These are phyloP conservation scores for Phymatotrichopsis omnivora DNA, from an alignment of 2,329 filamentous ascomycete genomes.

Conservation along the genomic window DNA sequence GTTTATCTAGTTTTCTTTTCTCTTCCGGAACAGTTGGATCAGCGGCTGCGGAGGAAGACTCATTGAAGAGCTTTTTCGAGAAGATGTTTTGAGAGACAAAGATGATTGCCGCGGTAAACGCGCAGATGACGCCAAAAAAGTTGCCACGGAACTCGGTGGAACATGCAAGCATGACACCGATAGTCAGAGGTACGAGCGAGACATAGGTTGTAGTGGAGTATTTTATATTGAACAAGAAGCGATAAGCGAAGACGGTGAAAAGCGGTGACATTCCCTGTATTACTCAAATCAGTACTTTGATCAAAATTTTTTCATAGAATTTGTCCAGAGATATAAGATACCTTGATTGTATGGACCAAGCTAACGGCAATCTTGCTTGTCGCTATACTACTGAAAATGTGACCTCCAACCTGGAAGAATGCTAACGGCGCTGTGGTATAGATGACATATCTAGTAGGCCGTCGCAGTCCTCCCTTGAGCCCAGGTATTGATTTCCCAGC, in stretches of 20 bases:
- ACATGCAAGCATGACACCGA: constrained; percentile 93
- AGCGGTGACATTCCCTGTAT: constrained; percentile 71
- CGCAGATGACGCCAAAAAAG: constrained; percentile 78
- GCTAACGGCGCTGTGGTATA: constrained; percentile 82
- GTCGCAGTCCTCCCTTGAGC: constrained; percentile 71
- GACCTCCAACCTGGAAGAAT: constrained; percentile 83
- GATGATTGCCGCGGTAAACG: constrained; percentile 79
- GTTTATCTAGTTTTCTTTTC: constrained; percentile 80
- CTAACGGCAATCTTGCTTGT: constrained; percentile 94
- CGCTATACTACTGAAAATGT: constrained; percentile 86
- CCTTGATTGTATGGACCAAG: constrained; percentile 93
- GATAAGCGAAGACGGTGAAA: constrained; percentile 89
- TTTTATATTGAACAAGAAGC: constrained; percentile 74
- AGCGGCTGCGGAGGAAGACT: constrained; percentile 72
- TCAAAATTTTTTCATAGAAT: too few relatives aligned
- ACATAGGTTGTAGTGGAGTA: constrained; percentile 82
- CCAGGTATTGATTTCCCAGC: constrained; percentile 65
- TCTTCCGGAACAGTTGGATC: constrained; percentile 52
- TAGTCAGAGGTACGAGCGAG: constrained; percentile 78
- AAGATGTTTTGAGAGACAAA: constrained; percentile 99
- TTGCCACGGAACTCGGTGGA: constrained; percentile 85
- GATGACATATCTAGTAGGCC: constrained; percentile 71
- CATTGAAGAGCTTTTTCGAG: constrained; percentile 95
- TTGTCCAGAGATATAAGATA: constrained; percentile 1
- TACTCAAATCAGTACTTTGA: not conserved